These are phyloP conservation scores for Gossypium australe DNA, from an alignment of 345 rosid species.

Conservation along the genomic window DNA sequence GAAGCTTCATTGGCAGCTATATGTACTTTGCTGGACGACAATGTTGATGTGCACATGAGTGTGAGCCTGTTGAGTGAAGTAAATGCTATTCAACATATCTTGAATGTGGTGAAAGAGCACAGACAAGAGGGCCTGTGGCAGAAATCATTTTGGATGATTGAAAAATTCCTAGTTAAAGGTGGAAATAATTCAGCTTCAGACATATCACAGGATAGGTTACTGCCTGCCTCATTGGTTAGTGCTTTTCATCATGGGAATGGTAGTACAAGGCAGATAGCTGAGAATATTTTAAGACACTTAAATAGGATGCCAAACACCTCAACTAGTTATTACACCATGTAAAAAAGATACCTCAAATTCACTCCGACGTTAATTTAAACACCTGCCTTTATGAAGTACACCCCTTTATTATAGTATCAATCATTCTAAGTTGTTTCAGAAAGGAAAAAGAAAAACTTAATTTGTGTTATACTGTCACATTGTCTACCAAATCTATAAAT, in stretches of 20 bases:
- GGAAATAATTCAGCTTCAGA: slow-evolving; percentile 45
- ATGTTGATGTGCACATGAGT: slow-evolving; percentile 69
- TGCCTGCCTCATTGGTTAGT: slow-evolving; percentile 59
- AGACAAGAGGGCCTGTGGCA: slow-evolving; percentile 59
- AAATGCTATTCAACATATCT: slow-evolving; percentile 46
- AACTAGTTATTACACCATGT: slow-evolving; percentile 32
- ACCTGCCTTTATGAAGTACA: slow-evolving; percentile 1
- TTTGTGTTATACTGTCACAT: background rate
- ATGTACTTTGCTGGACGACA: slow-evolving; percentile 76
- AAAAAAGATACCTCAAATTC: background rate
- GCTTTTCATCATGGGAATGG: slow-evolving; percentile 78
- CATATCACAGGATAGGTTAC: slow-evolving; percentile 64
- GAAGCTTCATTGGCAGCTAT: slow-evolving; percentile 80
- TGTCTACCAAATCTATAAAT: background rate
- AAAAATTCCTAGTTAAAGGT: slow-evolving; percentile 65
- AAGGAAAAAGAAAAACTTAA: background rate
- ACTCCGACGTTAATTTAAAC: background rate
- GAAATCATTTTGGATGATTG: slow-evolving; percentile 83
- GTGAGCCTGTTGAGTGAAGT: slow-evolving; percentile 49
- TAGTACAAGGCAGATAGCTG: slow-evolving; percentile 75
- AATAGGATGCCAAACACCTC: slow-evolving; percentile 64
- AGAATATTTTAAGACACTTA: slow-evolving; percentile 64
- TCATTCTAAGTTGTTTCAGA: slow-evolving; percentile 1
- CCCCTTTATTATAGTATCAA: background rate
- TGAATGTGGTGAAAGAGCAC: slow-evolving; percentile 66